Percentiles rank a stretch among this genome's conserved stretches.
Evolutionary conservation across 352 stramenopile species (phyloP).

Genomic region (Pilasporangium apinafurcum): DNA sequence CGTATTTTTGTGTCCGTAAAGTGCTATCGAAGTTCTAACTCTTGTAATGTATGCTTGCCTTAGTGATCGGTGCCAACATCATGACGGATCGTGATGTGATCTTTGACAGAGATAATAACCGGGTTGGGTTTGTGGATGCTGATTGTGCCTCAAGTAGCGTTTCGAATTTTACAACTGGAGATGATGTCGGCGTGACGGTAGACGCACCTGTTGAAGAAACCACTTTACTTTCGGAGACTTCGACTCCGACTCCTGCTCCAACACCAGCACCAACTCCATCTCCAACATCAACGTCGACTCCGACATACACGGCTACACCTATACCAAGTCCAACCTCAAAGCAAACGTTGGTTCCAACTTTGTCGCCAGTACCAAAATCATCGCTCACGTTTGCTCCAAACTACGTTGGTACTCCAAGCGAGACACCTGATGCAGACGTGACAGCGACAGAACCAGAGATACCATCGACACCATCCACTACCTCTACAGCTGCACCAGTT

Average conservation of each 20-base stretch:
- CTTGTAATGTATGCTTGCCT: neutral
- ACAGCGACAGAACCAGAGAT: neutral
- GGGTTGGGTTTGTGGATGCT: conserved; percentile 74
- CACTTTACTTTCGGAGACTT: conserved; percentile 5
- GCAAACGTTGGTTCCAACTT: neutral
- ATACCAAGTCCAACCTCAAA: neutral
- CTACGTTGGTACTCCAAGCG: no score
- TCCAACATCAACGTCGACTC: conserved; percentile 4
- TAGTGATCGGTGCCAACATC: conserved; percentile 77
- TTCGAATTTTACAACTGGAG: conserved; percentile 1
- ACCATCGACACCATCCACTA: conserved; percentile 2
- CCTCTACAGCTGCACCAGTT: neutral
- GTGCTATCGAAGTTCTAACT: neutral
- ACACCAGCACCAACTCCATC: conserved; percentile 3
- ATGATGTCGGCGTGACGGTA: conserved; percentile 1
- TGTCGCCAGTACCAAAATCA: neutral
- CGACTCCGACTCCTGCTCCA: conserved; percentile 2
- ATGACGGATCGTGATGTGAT: conserved; percentile 82
- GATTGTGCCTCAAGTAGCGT: conserved; percentile 55
- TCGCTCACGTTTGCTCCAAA: neutral
- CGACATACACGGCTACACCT: neutral
- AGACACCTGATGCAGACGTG: conserved; percentile 1
- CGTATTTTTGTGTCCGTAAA: neutral
- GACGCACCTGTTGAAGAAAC: conserved; percentile 2
- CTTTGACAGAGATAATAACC: conserved; percentile 63